phyloP scores from a whole-genome alignment of 1,139 yeast species.

The Suhomyces bokatorum region DNA sequence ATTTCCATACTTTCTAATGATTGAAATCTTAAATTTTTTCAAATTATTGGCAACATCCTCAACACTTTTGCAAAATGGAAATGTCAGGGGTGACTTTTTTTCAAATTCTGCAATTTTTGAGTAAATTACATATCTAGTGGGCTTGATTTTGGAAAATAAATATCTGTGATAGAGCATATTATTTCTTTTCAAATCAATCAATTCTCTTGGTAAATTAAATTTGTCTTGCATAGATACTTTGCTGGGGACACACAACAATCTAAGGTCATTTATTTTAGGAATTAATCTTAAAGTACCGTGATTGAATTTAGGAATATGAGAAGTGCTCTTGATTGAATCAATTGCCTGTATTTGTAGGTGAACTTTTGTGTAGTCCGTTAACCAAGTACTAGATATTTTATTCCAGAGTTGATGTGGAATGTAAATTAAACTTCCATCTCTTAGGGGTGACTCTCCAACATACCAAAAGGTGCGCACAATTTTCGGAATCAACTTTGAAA shows the following conservation, averaged over 20 bases:
- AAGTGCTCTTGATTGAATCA: not conserved
- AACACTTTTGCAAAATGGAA: conserved; percentile 29
- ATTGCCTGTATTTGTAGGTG: conserved; percentile 22
- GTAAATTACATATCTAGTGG: conserved; percentile 30
- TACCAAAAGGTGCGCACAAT: conserved; percentile 62
- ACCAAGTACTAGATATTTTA: conserved; percentile 40
- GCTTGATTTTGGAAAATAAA: conserved; percentile 30
- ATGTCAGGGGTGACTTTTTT: not conserved
- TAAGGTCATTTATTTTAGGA: conserved; percentile 58
- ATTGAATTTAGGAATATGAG: conserved; percentile 17
- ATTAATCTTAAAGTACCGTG: conserved; percentile 45
- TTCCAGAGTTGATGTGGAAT: conserved; percentile 67
- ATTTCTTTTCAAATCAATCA: conserved; percentile 8
- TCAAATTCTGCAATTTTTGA: conserved; percentile 4
- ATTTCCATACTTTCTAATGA: conserved; percentile 18
- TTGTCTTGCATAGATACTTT: conserved; percentile 19
- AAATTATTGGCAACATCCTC: conserved; percentile 31
- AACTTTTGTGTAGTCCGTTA: conserved; percentile 36
- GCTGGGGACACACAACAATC: conserved; percentile 63
- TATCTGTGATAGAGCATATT: conserved; percentile 27
- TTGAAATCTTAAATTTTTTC: conserved; percentile 19
- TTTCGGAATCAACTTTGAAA: conserved; percentile 46
- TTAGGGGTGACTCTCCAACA: conserved; percentile 59
- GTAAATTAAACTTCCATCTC: conserved; percentile 40
- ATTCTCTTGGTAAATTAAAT: not conserved